phyloP scores from a whole-genome alignment of 202 grass and related monocot genomes.

The Saccharum hybrid region DNA sequence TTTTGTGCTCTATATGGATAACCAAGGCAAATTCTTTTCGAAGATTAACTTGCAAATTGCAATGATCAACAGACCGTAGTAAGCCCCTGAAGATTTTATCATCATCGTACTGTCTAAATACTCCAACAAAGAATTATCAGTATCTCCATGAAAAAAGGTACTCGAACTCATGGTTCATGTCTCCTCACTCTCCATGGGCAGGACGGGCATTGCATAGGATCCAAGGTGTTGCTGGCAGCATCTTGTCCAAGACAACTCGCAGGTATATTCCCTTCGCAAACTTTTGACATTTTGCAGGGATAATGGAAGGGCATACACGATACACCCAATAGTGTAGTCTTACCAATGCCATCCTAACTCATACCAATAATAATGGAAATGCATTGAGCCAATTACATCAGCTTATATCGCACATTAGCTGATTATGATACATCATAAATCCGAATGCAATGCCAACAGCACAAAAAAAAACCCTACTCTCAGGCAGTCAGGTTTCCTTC shows the following conservation, averaged over 20 bases:
- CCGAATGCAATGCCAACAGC: slow-evolving; percentile 15
- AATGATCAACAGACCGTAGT: too few species aligned
- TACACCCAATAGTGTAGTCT: neutral
- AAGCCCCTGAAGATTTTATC: too few species aligned
- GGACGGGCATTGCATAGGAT: neutral
- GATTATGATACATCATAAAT: neutral
- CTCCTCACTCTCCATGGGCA: neutral
- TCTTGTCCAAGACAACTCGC: neutral
- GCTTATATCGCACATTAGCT: slow-evolving; percentile 1
- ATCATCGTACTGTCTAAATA: too few species aligned
- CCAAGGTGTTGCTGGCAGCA: neutral
- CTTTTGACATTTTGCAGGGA: neutral
- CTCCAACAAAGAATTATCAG: too few species aligned
- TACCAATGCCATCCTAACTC: slow-evolving; percentile 18
- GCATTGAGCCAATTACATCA: slow-evolving; percentile 39
- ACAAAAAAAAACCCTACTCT: slow-evolving; percentile 9
- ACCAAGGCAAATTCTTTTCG: neutral
- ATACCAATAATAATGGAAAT: slow-evolving; percentile 33
- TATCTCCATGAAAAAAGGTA: neutral
- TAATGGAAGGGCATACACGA: neutral
- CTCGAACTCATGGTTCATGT: neutral
- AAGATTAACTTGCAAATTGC: neutral
- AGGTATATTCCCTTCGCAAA: neutral
- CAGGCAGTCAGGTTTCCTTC: neutral
- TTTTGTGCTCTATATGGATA: too few species aligned